These are phyloP conservation scores for Saturnispora dispora DNA, from an alignment of 805 yeast species.

Conservation along the genomic window DNA sequence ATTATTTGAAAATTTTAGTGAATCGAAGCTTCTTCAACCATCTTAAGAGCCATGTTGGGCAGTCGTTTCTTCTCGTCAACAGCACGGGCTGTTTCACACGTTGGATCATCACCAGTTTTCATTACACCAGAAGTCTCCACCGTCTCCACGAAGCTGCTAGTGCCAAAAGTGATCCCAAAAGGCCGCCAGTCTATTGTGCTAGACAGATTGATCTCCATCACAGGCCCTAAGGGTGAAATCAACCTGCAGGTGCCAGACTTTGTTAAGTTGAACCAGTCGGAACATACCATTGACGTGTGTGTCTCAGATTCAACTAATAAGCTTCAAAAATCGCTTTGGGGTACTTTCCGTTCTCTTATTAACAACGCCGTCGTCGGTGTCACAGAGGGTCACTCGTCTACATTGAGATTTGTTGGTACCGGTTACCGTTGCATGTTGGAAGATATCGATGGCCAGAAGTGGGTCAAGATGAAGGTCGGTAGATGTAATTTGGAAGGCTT, in stretches of 20 bases:
- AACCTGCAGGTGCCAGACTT: slow-evolving; percentile 65
- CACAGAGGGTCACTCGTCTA: slow-evolving; percentile 84
- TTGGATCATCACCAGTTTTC: slow-evolving; percentile 74
- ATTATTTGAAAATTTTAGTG: not conserved
- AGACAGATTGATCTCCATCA: slow-evolving; percentile 48
- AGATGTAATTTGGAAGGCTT: slow-evolving; percentile 73
- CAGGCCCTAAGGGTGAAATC: slow-evolving; percentile 73
- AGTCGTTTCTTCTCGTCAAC: slow-evolving; percentile 4
- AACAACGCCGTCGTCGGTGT: slow-evolving; percentile 80
- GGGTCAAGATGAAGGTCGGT: slow-evolving; percentile 77
- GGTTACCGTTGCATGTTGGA: slow-evolving; percentile 89
- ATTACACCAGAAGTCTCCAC: slow-evolving; percentile 53
- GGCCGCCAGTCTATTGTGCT: slow-evolving; percentile 53
- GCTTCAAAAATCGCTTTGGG: slow-evolving; percentile 88
- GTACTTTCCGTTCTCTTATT: slow-evolving; percentile 74
- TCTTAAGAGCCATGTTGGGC: slow-evolving; percentile 1
- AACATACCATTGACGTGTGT: slow-evolving; percentile 23
- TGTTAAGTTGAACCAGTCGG: slow-evolving; percentile 31
- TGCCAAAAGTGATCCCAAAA: slow-evolving; percentile 53
- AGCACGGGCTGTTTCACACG: slow-evolving; percentile 40
- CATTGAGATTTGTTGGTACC: slow-evolving; percentile 86
- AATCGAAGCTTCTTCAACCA: not conserved
- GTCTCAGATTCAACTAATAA: slow-evolving; percentile 55
- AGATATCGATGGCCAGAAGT: slow-evolving; percentile 36
- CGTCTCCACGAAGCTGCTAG: slow-evolving; percentile 37